Evolutionary conservation across 2,329 filamentous ascomycete species (phyloP), one percentile per base, ranked within the genome.

Genomic region (Sporothrix dimorphospora): DNA sequence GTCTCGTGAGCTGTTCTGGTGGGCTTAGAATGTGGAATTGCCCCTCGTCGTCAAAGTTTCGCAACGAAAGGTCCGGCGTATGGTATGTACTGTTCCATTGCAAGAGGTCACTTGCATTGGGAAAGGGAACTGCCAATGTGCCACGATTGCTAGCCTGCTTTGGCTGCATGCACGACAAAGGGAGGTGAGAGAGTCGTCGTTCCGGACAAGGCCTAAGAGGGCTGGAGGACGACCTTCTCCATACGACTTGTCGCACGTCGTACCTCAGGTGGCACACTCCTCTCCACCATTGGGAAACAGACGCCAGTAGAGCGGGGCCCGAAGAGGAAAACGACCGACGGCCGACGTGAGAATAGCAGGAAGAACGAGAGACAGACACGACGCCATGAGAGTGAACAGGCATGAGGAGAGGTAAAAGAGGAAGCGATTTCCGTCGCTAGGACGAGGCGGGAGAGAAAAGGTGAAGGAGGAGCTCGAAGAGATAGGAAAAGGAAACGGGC

Each of bases 101-200:
- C 45, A 47, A 47, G 45, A 47, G 45, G 45, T 16, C 45, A 47
- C 45, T 3, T 47, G 2, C 14, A 63, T 24, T n/a, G 19, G 14
- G 16, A 45, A 45, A 27, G 5, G 0, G 11, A 21, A 16, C 12
- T 40, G 19, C 34, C 19, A 42, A 49, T 53, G 45, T 24, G 45
- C 38, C 27, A 53, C 45, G 27, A 24, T 24, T 24, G 65, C 45
- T 51, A 40, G 65, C 47, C 57, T 68, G 65, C 65, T 38, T 53
- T 16, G 45, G 27, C 9, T 34, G 27, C 47, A 49, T 66, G 63
- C 63, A 66, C 63, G 63, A 66, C 63, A n/a, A 66, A 66, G 63
- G 63, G 63, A 66, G 63, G 21, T 42, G 63, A 66, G 24, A 66
- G 24, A 19, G 27, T 63, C 24, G 59, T 6, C 55, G 55, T n/a